Percentiles rank a stretch among this genome's conserved stretches.
Evolutionary conservation across 345 rosid genomes (phyloP).

Genomic region (Salix exigua): DNA sequence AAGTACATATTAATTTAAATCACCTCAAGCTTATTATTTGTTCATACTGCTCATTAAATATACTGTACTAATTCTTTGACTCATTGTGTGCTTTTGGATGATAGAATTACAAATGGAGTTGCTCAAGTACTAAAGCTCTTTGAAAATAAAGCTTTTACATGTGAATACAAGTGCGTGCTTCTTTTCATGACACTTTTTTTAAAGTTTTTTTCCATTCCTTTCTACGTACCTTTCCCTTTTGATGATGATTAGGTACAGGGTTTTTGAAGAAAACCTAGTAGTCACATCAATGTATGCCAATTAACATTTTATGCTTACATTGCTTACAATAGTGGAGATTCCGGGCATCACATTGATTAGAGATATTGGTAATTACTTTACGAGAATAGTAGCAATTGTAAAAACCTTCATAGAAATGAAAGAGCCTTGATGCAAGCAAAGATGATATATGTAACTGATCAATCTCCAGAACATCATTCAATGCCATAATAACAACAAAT

Average conservation of each 20-base stretch:
- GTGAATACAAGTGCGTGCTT: constrained; percentile 76
- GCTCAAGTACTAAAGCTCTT: constrained; percentile 53
- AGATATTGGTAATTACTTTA: background rate
- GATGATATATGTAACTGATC: too few relatives aligned
- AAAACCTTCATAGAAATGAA: too few relatives aligned
- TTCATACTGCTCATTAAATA: background rate
- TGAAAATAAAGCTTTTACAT: constrained; percentile 67
- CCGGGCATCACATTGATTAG: background rate
- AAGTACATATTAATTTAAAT: constrained; percentile 40
- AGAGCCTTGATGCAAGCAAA: too few relatives aligned
- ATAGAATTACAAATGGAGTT: constrained; percentile 73
- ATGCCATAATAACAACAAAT: too few relatives aligned
- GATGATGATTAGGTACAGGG: background rate
- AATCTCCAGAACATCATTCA: too few relatives aligned
- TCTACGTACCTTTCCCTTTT: background rate
- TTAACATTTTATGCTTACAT: background rate
- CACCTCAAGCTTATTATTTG: constrained; percentile 3
- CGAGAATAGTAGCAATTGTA: background rate
- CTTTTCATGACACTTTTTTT: background rate
- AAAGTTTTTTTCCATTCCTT: background rate
- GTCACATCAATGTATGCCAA: background rate
- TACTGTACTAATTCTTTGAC: constrained; percentile 14
- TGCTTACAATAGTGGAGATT: background rate
- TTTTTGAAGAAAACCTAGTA: background rate
- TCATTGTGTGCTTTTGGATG: constrained; percentile 12